Percentiles rank a stretch among this genome's conserved stretches.
Evolutionary conservation across 164 flowering plant genomes (phyloP).

Genomic region (Paratinospora sagittata): DNA sequence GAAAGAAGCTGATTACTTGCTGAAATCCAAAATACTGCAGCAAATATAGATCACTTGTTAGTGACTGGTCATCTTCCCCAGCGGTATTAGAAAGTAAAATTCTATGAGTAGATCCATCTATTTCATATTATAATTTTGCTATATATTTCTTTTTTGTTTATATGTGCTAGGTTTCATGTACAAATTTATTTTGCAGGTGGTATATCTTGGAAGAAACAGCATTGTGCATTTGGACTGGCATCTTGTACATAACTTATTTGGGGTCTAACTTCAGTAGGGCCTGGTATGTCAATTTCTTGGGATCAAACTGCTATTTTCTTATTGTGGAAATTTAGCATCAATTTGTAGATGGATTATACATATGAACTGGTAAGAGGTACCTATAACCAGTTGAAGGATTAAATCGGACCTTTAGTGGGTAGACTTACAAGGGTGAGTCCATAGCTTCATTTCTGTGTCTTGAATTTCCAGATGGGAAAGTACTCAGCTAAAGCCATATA

Average conservation of each 20-base stretch:
- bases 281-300: slow-evolving; percentile 41
- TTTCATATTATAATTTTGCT: not conserved
- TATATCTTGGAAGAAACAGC: slow-evolving; percentile 81
- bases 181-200: slow-evolving; percentile 57
- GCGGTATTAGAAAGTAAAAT: too few species aligned
- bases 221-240: slow-evolving; percentile 78
- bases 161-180: not conserved
- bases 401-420: not conserved
- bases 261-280: slow-evolving; percentile 42
- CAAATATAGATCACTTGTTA: too few species aligned
- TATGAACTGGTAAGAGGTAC: not conserved
- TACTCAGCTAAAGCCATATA: not conserved
- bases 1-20: too few species aligned
- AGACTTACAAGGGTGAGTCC: not conserved
- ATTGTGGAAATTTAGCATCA: not conserved
- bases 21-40: too few species aligned
- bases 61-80: too few species aligned
- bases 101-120: not conserved
- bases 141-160: not conserved
- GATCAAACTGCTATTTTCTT: not conserved
- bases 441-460: not conserved
- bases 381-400: not conserved
- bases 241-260: slow-evolving; percentile 66
- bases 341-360: not conserved
- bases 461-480: not conserved